Conservation (phyloP, 163 green algal genomes). For the Trebouxia gelatinosa region DNA sequence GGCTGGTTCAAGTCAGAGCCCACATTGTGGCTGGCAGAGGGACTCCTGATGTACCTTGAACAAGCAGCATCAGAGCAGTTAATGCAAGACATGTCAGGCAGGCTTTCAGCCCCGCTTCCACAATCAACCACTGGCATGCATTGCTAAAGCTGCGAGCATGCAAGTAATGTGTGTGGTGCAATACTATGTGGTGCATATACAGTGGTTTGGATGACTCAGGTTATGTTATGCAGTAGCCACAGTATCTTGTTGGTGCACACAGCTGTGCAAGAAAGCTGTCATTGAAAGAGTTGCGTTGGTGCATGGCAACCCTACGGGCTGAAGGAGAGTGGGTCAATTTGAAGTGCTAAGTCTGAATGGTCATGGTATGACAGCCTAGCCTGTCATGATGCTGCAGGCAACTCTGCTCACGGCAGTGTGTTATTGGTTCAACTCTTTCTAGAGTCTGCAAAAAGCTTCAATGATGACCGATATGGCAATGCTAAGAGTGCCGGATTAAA, state of each 20-base stretch:
- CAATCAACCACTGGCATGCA: too few relatives aligned
- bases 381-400: not conserved
- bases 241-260: too few relatives aligned
- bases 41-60: not conserved
- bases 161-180: too few relatives aligned
- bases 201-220: too few relatives aligned
- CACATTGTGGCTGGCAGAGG: not conserved
- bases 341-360: not conserved
- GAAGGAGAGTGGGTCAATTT: too few relatives aligned
- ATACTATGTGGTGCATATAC: too few relatives aligned
- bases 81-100: not conserved
- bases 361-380: not conserved
- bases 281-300: too few relatives aligned
- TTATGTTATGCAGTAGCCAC: too few relatives aligned
- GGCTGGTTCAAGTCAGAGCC: not conserved
- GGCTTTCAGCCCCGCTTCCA: too few relatives aligned
- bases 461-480: not conserved
- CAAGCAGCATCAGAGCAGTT: not conserved
- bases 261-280: too few relatives aligned
- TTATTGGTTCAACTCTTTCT: not conserved
- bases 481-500: not conserved
- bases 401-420: not conserved
- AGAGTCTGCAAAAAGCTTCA: not conserved
- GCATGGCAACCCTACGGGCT: too few relatives aligned
- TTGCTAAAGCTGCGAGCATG: too few relatives aligned